Evolutionary conservation across 2,329 filamentous ascomycete genomes (phyloP), one percentile per base, ranked within the genome.

Genomic region (Torrubiellomyces zombiae): DNA sequence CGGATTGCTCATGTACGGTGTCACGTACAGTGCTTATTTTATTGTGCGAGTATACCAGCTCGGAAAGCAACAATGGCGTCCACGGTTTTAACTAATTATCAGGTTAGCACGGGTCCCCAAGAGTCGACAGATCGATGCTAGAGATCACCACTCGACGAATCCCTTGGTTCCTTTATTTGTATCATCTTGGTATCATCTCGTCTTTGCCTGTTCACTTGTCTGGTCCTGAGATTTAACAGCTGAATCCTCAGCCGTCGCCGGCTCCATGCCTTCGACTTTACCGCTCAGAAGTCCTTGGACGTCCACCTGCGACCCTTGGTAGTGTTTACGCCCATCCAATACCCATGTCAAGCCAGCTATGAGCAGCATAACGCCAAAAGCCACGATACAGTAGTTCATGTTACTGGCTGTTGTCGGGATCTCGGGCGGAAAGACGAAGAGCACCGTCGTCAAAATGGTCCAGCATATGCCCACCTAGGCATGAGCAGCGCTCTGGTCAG

Each of bases 401-500:
- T 67, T 80, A 36, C 52, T 66, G 0, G 61, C 57, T 0, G 67
- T 69, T 2, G 75, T 71, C 0, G 73, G 74, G 4, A 72, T 40
- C 6, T 60, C 60, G 0, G 77, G 76, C 3, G 77, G 77, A 48
- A 82, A 80, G 12, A 81, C 59, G 48, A 82, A 82, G 1, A 83
- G 57, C 1, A 81, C 67, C 0, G 75, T 81, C 0, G 76, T 82
- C n/a, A 82, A 44, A 9, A 68, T 50, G 2, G 74, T 66, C 48
- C 75, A 83, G 0, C 54, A 53, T 23, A 83, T 57, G 5, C 76
- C 76, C 15, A 47, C 29, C 38, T 40, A 14, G 15, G 2, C 4
- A 20, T n/a, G n/a, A n/a, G n/a, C n/a, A n/a, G n/a, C n/a, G n/a
- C n/a, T n/a, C n/a, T n/a, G n/a, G n/a, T n/a, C n/a, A n/a, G n/a